Evolutionary conservation across 495 filamentous ascomycete genomes (phyloP), one percentile per base, ranked within the genome.

Genomic region (Arthonia radiata): DNA sequence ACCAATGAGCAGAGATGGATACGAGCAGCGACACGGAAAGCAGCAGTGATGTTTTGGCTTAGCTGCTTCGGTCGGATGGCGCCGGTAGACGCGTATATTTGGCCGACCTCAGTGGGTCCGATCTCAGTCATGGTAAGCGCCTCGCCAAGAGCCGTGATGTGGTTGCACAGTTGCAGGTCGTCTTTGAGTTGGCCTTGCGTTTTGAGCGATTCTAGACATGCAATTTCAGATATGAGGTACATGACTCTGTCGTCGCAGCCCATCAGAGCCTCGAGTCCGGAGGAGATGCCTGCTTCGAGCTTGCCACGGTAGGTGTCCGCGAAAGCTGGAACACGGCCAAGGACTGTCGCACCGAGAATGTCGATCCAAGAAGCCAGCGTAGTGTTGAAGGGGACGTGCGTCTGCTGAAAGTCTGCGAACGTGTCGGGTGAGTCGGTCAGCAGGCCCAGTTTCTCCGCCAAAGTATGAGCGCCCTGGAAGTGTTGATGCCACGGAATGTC

Each of bases 401-500:
- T 50, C n/a, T n/a, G n/a, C n/a, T n/a, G n/a, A n/a, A n/a, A n/a
- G n/a, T n/a, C n/a, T n/a, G n/a, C n/a, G n/a, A n/a, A n/a, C n/a
- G n/a, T n/a, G n/a, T n/a, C n/a, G n/a, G n/a, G n/a, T 31, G 58
- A 57, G 13, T 39, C 46, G 31, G 51, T 47, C 18, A 61, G 49
- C 12, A 97, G 62, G n/a, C 83, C 74, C 12, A 97, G 67, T 41
- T 75, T 76, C 37, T 67, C 61, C 3, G 92, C 72, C 13, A 94
- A 57, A 28, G 66, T 78, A 31, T 69, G 67, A 6, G 67, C 83
- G 1, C 83, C 83, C 40, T 86, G 74, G 57, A 94, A 94, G 54
- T 97, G 86, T 39, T 89, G 76, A 48, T 73, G 71, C 86, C 86
- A 97, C 1, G 83, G 73, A 33, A 94, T 92, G 40, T 97, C 86